Evolutionary conservation across 257 asterid genomes (phyloP), one percentile per base, ranked within the genome.

Genomic region (Ilex asprella): DNA sequence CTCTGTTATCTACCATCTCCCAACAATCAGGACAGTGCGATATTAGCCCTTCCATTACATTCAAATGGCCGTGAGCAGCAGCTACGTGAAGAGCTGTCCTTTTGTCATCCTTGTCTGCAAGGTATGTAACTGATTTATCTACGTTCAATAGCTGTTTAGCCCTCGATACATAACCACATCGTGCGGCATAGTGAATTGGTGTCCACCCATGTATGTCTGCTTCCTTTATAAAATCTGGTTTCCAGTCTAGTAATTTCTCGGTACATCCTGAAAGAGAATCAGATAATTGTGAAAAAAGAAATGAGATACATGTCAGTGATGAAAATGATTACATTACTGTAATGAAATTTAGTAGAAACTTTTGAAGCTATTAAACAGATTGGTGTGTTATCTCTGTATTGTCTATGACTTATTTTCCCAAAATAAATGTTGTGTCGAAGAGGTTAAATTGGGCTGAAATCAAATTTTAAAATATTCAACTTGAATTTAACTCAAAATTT

Each of bases 41-140:
- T 27, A 66, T 8, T 15, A 66, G 47, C 16, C 35, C 44, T 16
- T 39, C 0, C 31, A 72, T 56, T 41, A 72, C 12, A 11, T 27
- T 12, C 8, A 12, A n/a, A 7, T 72, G 30, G 39, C 68, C 76
- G 30, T 32, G 46, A 49, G 49, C 39, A 0, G 68, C 64, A 21
- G 72, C 76, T 6, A 72, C 30, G 21, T 72, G 76, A 30, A 72
- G 39, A 16, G 65, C 60, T 29, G 76, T 72, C 50, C 57, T 43
- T n/a, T 49, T 13, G 12, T 64, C 52, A 21, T 39, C 32, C 3
- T 55, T 67, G 10, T 39, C 59, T 2, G 47, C 13, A 16, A 60
- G 15, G 59, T 65, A 65, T 8, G 61, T 68, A 3, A 49, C 14
- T 8, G 68, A 60, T 30, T 39, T 65, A 7, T 60, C 44, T 10